Evolutionary conservation across 495 filamentous ascomycete genomes (phyloP), one percentile per base, ranked within the genome.

Genomic region (Aspergillus taichungensis): DNA sequence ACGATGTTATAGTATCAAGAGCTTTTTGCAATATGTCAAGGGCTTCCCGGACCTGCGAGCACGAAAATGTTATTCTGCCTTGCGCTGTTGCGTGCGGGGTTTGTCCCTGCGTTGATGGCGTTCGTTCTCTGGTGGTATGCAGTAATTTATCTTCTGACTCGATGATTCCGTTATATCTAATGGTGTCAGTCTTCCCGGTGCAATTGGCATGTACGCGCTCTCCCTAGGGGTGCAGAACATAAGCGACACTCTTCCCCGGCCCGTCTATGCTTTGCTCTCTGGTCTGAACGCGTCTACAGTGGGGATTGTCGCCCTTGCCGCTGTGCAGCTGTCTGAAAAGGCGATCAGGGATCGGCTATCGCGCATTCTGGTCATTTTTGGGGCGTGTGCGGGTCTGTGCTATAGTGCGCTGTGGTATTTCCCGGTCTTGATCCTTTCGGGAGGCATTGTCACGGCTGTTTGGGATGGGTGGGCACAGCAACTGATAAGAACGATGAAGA

Each of bases 391-490:
- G 0, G 87, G 85, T 6, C 62, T 91, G 59, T 72, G 83, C 34
- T 89, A 91, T 50, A 88, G 78, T 44, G 78, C 85, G 0, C 63
- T 90, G 0, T 94, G 85, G 87, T 94, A 88, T 54, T 91, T 89
- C 50, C 87, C 87, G 0, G 57, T 85, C 1, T 53, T 94, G 7
- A 83, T 91, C 73, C 43, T 80, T 8, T 64, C 66, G 10, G 85
- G 79, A 0, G 65, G 81, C 29, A 3, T 73, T 10, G 61, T 66
- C 0, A 80, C 82, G 0, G 57, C 80, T 0, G 33, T 76, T 6
- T 85, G 78, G 67, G 86, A 91, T 61, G 60, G 73, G 40, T 66
- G 71, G 75, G 13, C 79, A 53, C 64, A 52, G 68, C 47, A 76
- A 65, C 46, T 45, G 31, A 32, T 65, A 34, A 49, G 54, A 14